These are phyloP conservation scores for Manihot esculenta DNA, from an alignment of 441 rosid species.

Conservation along the genomic window DNA sequence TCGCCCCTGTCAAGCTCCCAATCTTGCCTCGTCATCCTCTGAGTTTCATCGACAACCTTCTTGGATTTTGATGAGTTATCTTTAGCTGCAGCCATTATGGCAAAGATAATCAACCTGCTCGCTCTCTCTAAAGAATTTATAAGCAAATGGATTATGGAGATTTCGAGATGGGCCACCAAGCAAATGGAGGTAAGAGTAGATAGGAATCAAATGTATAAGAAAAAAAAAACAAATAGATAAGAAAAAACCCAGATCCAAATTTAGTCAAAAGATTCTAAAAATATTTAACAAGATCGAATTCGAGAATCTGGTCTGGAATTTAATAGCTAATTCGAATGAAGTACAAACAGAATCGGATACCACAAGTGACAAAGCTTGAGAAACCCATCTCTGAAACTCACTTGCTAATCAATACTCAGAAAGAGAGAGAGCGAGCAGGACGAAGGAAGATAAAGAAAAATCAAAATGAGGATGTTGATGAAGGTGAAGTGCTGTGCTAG, in stretches of 20 bases:
- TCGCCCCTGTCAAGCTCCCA: slow-evolving; percentile 42
- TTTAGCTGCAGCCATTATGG: slow-evolving; percentile 44
- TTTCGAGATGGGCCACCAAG: slow-evolving; percentile 20
- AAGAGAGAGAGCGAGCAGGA: slow-evolving; percentile 39
- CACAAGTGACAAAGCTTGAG: slow-evolving; percentile 23
- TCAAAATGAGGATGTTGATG: slow-evolving; percentile 8
- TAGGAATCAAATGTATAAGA: slow-evolving; percentile 25
- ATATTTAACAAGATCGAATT: slow-evolving; percentile 8
- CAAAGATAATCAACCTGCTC: slow-evolving; percentile 21
- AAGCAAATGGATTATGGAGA: slow-evolving; percentile 16
- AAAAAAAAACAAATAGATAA: neutral
- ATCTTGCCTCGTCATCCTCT: slow-evolving; percentile 29
- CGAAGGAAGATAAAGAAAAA: neutral
- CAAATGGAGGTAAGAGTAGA: slow-evolving; percentile 25
- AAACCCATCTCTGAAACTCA: slow-evolving; percentile 26
- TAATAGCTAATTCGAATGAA: slow-evolving; percentile 37
- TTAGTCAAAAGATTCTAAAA: slow-evolving; percentile 29
- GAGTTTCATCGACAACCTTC: slow-evolving; percentile 34
- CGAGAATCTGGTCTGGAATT: slow-evolving; percentile 31
- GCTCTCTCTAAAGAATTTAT: slow-evolving; percentile 28
- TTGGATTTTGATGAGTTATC: slow-evolving; percentile 49
- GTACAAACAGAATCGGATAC: slow-evolving; percentile 51
- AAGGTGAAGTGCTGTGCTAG: neutral
- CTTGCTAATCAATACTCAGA: neutral
- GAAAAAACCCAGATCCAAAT: slow-evolving; percentile 30